A percentile compares a stretch with the other conserved stretches of the same genome.
These are phyloP conservation scores for Cymbopogon citratus DNA, from an alignment of 176 grass and related monocot genomes.

Conservation along the genomic window DNA sequence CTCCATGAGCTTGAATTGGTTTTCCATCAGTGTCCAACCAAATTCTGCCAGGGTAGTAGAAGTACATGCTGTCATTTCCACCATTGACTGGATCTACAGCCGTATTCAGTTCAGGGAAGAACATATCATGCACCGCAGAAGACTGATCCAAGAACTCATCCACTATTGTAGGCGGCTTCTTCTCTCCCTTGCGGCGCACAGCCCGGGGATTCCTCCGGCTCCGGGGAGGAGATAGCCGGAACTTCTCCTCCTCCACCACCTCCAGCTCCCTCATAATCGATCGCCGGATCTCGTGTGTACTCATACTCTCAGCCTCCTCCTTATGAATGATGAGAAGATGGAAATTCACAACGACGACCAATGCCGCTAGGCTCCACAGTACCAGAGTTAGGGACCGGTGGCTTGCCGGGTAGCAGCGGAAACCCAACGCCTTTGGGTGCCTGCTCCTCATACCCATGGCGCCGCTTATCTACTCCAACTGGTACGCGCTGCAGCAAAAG, in stretches of 20 bases:
- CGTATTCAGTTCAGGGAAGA: conserved; percentile 58
- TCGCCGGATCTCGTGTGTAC: conserved; percentile 18
- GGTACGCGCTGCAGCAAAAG: conserved; percentile 41
- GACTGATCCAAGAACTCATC: conserved; percentile 90
- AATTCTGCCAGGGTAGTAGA: conserved; percentile 63
- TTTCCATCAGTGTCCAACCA: conserved; percentile 95
- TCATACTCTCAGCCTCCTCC: conserved; percentile 16
- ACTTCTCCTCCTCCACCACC: conserved; percentile 67
- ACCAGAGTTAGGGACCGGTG: conserved; percentile 36
- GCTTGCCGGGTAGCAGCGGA: conserved; percentile 52
- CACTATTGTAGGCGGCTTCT: conserved; percentile 62
- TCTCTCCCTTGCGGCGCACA: conserved; percentile 70
- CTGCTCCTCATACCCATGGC: conserved; percentile 63
- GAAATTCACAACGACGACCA: conserved; percentile 62
- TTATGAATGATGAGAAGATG: conserved; percentile 43
- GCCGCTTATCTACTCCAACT: conserved; percentile 36
- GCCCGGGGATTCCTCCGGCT: conserved; percentile 85
- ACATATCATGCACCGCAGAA: conserved; percentile 73
- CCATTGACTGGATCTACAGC: conserved; percentile 47
- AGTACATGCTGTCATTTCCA: conserved; percentile 51
- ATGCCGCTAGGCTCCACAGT: conserved; percentile 48
- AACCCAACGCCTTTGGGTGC: conserved; percentile 49
- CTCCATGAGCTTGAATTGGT: conserved; percentile 90
- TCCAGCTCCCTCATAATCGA: conserved; percentile 52
- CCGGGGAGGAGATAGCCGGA: conserved; percentile 46